Evolutionary conservation across 306 rosid genomes (phyloP), one percentile per base, ranked within the genome.

Genomic region (Lithocarpus polystachyus): DNA sequence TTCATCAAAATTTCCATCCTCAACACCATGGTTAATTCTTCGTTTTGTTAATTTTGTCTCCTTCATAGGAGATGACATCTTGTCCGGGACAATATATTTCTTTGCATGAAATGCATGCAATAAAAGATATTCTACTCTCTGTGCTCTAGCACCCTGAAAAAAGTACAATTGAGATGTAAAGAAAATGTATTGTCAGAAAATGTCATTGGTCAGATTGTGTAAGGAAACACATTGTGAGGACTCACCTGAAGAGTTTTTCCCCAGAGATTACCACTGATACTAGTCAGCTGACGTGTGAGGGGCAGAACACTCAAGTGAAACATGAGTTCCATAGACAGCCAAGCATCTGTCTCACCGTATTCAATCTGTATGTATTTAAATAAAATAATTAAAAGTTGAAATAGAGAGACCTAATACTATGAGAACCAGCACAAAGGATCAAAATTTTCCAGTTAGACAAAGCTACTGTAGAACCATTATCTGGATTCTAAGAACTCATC

Each of bases 271-370:
- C 99, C 99, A 77, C 99, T 95, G 75, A 89, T 90, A 88, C 90
- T 95, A 74, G 99, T 91, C 82, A 95, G 91, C 87, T 95, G 98
- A 65, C 98, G 97, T 59, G 98, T 95, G 74, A 95, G 99, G 31
- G 99, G 99, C 79, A 95, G 99, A 83, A 90, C 80, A 80, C 98
- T 93, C 83, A 95, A 81, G 86, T 95, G 97, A 91, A 95, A 95
- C 99, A 95, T 91, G 87, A 95, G 98, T 84, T 93, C 97, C 96
- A 95, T 90, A 55, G 99, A 93, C 89, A 95, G 82, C 99, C 96
- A 93, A 54, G 97, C 99, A 90, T 95, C 98, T 12, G 99, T 90
- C 96, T 95, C 99, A 1, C 98, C 97, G 71, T 79, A 90, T 79
- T 90, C 98, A 91, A 95, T 89, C 99, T 95, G 89, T 74, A 84